These are phyloP conservation scores for Ambispora gerdemannii DNA, from an alignment of 192 early-diverging fungal species.

Conservation along the genomic window DNA sequence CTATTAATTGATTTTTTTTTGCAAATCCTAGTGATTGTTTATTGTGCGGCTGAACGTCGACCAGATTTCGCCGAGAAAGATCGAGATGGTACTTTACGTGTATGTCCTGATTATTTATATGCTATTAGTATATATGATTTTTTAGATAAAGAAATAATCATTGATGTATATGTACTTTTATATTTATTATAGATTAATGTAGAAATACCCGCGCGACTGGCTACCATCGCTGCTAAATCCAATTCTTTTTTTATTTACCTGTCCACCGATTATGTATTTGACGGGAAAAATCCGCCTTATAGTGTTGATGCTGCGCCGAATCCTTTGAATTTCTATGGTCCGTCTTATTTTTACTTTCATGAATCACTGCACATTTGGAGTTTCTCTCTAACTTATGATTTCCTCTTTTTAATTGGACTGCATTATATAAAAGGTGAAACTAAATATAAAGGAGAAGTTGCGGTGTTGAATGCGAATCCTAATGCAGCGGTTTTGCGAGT, in stretches of 20 bases:
- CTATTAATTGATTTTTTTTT: slow-evolving; percentile 5
- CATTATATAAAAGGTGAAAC: too few species aligned
- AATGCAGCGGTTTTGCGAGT: slow-evolving; percentile 69
- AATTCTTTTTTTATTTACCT: slow-evolving; percentile 73
- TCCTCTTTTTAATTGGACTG: too few species aligned
- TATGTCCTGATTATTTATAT: slow-evolving; percentile 33
- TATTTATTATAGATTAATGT: slow-evolving; percentile 60
- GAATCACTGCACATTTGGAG: background rate
- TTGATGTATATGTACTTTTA: background rate
- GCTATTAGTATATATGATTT: background rate
- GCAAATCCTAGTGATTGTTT: slow-evolving; percentile 56
- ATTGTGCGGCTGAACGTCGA: slow-evolving; percentile 83
- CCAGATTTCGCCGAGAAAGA: slow-evolving; percentile 78
- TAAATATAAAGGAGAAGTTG: slow-evolving; percentile 72
- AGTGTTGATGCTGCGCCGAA: slow-evolving; percentile 61
- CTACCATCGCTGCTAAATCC: slow-evolving; percentile 43
- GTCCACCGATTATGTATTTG: slow-evolving; percentile 92
- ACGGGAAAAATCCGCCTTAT: slow-evolving; percentile 80
- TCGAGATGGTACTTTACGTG: slow-evolving; percentile 49
- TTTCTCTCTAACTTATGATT: background rate
- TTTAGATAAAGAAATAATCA: background rate
- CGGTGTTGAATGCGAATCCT: slow-evolving; percentile 51
- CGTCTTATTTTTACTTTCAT: background rate
- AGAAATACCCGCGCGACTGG: slow-evolving; percentile 55
- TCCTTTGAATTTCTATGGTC: slow-evolving; percentile 83